Conservation (phyloP, 2,329 filamentous ascomycete species). For the Fusarium decemcellulare region DNA sequence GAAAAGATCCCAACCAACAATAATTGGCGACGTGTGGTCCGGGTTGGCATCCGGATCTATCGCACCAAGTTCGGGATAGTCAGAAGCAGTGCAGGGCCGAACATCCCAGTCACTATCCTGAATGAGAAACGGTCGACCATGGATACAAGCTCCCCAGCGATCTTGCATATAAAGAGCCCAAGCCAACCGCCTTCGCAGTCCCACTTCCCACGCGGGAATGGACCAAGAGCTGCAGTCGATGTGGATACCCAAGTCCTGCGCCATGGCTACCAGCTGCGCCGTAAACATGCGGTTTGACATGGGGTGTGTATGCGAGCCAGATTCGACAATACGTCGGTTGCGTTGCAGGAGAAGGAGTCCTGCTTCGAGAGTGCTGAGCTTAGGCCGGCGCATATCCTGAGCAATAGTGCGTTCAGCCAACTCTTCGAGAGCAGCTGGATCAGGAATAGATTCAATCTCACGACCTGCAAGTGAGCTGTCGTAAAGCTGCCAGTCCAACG, state of each 20-base stretch:
- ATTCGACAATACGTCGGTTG: constrained; percentile 56
- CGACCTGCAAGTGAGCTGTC: constrained; percentile 63
- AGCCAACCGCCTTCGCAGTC: constrained; percentile 71
- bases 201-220: constrained; percentile 74
- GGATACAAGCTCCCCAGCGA: constrained; percentile 71
- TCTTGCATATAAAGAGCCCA: constrained; percentile 79
- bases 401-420: constrained; percentile 60
- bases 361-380: constrained; percentile 68
- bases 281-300: constrained; percentile 62
- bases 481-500: constrained; percentile 73
- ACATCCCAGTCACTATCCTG: constrained; percentile 69
- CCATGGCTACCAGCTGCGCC: constrained; percentile 68
- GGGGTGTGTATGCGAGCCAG: constrained; percentile 37
- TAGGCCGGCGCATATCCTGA: constrained; percentile 65
- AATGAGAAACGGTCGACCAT: constrained; percentile 71
- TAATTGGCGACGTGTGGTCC: constrained; percentile 58
- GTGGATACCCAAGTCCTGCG: constrained; percentile 71
- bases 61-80: constrained; percentile 56
- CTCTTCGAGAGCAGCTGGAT: constrained; percentile 53
- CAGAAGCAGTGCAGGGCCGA: constrained; percentile 50
- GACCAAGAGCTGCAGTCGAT: constrained; percentile 74
- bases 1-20: constrained; percentile 63
- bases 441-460: constrained; percentile 48
- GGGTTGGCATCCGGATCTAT: constrained; percentile 52
- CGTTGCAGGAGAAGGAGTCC: constrained; percentile 67